phyloP scores from a whole-genome alignment of 352 stramenopile species.

The Detonula confervacea region DNA sequence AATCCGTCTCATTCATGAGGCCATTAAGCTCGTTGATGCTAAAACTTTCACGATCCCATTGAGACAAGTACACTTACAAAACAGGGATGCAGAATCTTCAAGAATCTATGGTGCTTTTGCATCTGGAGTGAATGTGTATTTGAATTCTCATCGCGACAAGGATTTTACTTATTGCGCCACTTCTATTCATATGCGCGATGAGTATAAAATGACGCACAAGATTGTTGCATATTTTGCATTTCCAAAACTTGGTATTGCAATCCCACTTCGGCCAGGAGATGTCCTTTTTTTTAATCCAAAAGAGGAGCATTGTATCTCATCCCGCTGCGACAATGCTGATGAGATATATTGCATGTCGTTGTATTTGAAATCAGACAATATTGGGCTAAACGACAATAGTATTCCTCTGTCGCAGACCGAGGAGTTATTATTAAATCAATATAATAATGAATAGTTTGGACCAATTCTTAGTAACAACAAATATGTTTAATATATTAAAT shows the following conservation, averaged over 20 bases:
- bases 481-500: too few relatives aligned
- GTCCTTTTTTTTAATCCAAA: slow-evolving; percentile 19
- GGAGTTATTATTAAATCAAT: neutral
- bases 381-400: slow-evolving; percentile 6
- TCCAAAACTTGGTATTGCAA: slow-evolving; percentile 16
- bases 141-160: slow-evolving; percentile 3
- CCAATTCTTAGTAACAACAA: too few relatives aligned
- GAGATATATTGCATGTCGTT: slow-evolving; percentile 21
- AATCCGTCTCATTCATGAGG: neutral
- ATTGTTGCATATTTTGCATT: slow-evolving; percentile 25
- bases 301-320: slow-evolving; percentile 12
- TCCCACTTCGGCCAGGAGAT: slow-evolving; percentile 16
- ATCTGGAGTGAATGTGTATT: slow-evolving; percentile 18
- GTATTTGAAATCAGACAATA: slow-evolving; percentile 6
- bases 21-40: neutral
- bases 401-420: neutral
- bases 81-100: neutral
- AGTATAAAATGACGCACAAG: neutral
- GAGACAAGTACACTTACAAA: neutral
- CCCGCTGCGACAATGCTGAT: neutral
- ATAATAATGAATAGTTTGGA: too few relatives aligned
- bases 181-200: slow-evolving; percentile 12
- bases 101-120: slow-evolving; percentile 9
- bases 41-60: neutral
- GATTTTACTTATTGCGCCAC: slow-evolving; percentile 15